A percentile compares a stretch with the other conserved stretches of the same genome.
Conservation (phyloP, 495 filamentous ascomycete genomes). For the Penicillium tannophilum region DNA sequence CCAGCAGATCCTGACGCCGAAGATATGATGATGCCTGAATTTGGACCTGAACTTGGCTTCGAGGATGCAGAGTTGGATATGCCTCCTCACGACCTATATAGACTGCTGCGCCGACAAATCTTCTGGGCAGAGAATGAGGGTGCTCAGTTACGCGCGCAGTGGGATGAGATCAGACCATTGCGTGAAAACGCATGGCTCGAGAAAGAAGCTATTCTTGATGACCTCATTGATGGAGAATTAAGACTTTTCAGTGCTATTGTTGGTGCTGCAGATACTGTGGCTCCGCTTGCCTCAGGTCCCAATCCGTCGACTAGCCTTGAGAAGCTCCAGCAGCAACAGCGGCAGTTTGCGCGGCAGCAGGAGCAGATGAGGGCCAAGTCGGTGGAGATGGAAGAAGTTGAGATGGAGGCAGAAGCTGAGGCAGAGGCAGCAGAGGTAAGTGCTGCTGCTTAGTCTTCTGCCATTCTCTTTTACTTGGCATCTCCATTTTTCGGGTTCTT, state of each 20-base stretch:
- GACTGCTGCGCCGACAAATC: slow-evolving; percentile 74
- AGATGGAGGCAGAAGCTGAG: slow-evolving; percentile 14
- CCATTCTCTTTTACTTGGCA: background rate
- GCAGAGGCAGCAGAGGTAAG: slow-evolving; percentile 8
- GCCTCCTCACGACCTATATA: slow-evolving; percentile 67
- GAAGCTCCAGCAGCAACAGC: slow-evolving; percentile 32
- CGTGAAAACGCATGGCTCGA: slow-evolving; percentile 79
- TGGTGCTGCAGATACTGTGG: slow-evolving; percentile 17
- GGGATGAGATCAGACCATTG: slow-evolving; percentile 64
- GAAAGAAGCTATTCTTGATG: slow-evolving; percentile 72
- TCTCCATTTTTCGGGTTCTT: background rate
- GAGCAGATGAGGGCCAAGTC: slow-evolving; percentile 25
- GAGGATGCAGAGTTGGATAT: slow-evolving; percentile 70
- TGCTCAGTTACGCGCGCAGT: slow-evolving; percentile 61
- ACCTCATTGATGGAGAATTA: slow-evolving; percentile 59
- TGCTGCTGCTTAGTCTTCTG: slow-evolving; percentile 10
- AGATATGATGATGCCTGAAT: slow-evolving; percentile 45
- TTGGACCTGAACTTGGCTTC: slow-evolving; percentile 54
- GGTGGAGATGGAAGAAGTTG: slow-evolving; percentile 17
- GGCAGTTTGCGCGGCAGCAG: slow-evolving; percentile 27
- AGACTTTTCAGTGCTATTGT: slow-evolving; percentile 44
- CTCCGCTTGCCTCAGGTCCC: slow-evolving; percentile 17
- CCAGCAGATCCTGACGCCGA: slow-evolving; percentile 52
- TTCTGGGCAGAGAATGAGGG: slow-evolving; percentile 78
- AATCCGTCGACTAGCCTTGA: slow-evolving; percentile 27